These are phyloP conservation scores for Alternaria solani DNA, from an alignment of 2,329 filamentous ascomycete genomes.

Conservation along the genomic window DNA sequence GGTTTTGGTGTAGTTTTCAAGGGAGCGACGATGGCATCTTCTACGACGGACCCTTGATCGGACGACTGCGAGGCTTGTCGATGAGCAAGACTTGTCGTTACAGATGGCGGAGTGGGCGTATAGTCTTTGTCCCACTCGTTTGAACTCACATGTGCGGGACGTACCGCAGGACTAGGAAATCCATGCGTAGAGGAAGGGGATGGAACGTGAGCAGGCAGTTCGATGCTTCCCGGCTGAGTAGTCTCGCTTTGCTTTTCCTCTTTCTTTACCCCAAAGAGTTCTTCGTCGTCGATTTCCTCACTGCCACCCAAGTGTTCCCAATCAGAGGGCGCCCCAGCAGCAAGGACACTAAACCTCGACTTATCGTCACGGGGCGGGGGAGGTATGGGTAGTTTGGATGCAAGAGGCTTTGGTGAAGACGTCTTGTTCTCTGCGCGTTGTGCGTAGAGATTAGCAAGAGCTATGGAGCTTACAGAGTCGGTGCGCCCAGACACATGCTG, in stretches of 20 bases:
- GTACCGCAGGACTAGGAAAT: slow-evolving; percentile 44
- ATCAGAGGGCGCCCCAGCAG: slow-evolving; percentile 47
- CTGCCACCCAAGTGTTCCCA: slow-evolving; percentile 49
- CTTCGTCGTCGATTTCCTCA: slow-evolving; percentile 49
- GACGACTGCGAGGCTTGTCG: slow-evolving; percentile 23
- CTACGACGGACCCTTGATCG: slow-evolving; percentile 32
- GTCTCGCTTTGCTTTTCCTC: slow-evolving; percentile 23
- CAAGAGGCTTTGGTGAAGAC: slow-evolving; percentile 35
- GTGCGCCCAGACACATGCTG: slow-evolving; percentile 31
- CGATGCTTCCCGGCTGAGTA: slow-evolving; percentile 37
- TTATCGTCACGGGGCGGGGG: slow-evolving; percentile 39
- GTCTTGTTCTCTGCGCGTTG: slow-evolving; percentile 34
- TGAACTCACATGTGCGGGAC: slow-evolving; percentile 24
- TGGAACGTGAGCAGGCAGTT: slow-evolving; percentile 38
- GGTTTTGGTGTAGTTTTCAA: slow-evolving; percentile 29
- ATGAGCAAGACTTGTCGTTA: slow-evolving; percentile 26
- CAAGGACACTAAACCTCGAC: slow-evolving; percentile 45
- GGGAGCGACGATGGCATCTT: slow-evolving; percentile 29
- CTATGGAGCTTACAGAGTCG: slow-evolving; percentile 45
- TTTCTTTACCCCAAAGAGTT: slow-evolving; percentile 40
- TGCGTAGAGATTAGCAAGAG: slow-evolving; percentile 39
- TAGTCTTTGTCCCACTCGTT: slow-evolving; percentile 32
- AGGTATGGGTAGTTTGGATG: slow-evolving; percentile 29
- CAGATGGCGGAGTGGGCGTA: slow-evolving; percentile 44
- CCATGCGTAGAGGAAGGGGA: slow-evolving; percentile 37